Conservation (phyloP, 768 basidiomycete species). For the Clitopilus hobsonii region DNA sequence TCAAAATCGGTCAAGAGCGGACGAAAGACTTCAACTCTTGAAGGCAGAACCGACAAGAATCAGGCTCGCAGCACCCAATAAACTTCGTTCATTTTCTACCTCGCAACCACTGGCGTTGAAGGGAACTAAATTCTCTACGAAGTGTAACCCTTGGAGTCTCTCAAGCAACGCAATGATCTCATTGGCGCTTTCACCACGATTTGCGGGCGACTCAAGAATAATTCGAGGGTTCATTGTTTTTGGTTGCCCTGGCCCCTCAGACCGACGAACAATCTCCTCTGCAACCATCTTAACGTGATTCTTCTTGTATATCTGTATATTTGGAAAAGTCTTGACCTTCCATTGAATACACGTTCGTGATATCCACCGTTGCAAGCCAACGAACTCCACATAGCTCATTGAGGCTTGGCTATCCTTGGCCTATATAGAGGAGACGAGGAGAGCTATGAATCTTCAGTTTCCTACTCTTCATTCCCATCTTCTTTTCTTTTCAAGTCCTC, state of each 20-base stretch:
- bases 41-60: no score
- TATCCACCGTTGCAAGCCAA: background rate
- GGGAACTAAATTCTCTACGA: no score
- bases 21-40: no score
- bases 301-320: background rate
- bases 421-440: background rate
- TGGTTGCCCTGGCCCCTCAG: background rate
- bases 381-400: background rate
- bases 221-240: no score
- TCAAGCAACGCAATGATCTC: background rate
- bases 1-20: no score
- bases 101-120: no score
- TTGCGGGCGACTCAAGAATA: no score
- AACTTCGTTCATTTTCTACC: no score
- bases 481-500: background rate
- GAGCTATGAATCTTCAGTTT: background rate
- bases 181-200: background rate
- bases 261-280: background rate
- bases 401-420: background rate
- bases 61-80: no score
- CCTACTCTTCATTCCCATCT: background rate
- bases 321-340: no score
- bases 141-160: no score
- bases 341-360: background rate
- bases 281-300: background rate